These are phyloP conservation scores for Phylloporus sp. DNA, from an alignment of 768 basidiomycete species.

Conservation along the genomic window DNA sequence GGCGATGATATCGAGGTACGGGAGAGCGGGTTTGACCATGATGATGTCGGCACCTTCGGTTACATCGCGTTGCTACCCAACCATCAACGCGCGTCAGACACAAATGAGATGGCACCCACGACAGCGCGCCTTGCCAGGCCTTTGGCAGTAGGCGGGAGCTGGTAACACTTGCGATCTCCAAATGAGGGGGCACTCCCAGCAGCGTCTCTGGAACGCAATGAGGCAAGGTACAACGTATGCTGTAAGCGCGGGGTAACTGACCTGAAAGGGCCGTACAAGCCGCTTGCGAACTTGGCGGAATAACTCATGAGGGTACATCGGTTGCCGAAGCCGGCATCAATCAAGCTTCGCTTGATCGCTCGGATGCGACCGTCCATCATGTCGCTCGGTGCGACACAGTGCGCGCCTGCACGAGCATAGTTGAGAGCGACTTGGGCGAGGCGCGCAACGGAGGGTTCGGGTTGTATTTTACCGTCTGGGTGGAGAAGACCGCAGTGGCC, in stretches of 20 bases:
- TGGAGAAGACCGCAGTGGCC: conserved; percentile 90
- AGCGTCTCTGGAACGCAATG: conserved; percentile 63
- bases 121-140: conserved; percentile 92
- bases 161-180: conserved; percentile 96
- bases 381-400: conserved; percentile 97
- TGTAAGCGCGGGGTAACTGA: conserved; percentile 30
- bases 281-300: conserved; percentile 95
- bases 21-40: conserved; percentile 97
- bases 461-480: conserved; percentile 71
- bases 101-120: conserved; percentile 43
- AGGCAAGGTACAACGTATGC: background rate
- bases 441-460: conserved; percentile 72
- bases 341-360: conserved; percentile 81
- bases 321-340: conserved; percentile 81
- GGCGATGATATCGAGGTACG: conserved; percentile 94
- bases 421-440: conserved; percentile 88
- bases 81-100: background rate
- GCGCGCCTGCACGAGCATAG: conserved; percentile 94
- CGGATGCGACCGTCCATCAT: conserved; percentile 99
- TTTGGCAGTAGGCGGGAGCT: conserved; percentile 83
- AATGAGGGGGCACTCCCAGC: conserved; percentile 94
- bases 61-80: conserved; percentile 72
- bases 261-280: conserved; percentile 95
- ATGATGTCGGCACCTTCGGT: conserved; percentile 94
- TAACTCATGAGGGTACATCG: conserved; percentile 93